Percentiles rank a stretch among this genome's conserved stretches.
phyloP scores from a whole-genome alignment of 768 basidiomycete genomes.

The Trametes sanguinea region DNA sequence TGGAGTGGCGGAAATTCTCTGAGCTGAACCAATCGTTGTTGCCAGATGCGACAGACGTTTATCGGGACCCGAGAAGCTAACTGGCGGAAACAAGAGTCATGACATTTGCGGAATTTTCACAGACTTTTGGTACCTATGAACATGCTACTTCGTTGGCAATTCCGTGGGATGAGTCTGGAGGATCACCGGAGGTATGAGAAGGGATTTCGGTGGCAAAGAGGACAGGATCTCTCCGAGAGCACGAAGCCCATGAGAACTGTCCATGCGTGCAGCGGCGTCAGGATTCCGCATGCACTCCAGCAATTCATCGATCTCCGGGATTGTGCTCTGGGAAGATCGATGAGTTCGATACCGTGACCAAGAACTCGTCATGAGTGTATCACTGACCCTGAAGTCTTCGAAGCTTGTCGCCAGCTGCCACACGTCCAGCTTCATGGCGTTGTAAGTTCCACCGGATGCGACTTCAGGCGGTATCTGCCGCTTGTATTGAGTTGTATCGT shows the following conservation, averaged over 20 bases:
- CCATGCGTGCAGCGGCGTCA: not conserved
- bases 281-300: not conserved
- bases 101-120: too few relatives aligned
- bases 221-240: not conserved
- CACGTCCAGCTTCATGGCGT: slow-evolving; percentile 34
- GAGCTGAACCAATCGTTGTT: too few relatives aligned
- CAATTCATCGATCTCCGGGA: not conserved
- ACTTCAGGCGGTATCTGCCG: slow-evolving; percentile 32
- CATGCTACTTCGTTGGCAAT: too few relatives aligned
- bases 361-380: not conserved
- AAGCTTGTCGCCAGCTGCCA: slow-evolving; percentile 31
- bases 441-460: slow-evolving; percentile 24
- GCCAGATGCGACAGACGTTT: too few relatives aligned
- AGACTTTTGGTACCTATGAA: too few relatives aligned
- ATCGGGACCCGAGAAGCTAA: too few relatives aligned
- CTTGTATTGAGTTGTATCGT: slow-evolving; percentile 14
- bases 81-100: too few relatives aligned
- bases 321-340: not conserved
- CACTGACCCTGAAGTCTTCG: not conserved
- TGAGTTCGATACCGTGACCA: not conserved
- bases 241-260: not conserved
- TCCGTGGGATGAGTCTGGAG: too few relatives aligned
- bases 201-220: not conserved
- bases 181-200: not conserved
- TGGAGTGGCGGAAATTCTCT: too few relatives aligned